These are phyloP conservation scores for Triangularia verruculosa DNA, from an alignment of 2,329 filamentous ascomycete genomes.

Conservation along the genomic window DNA sequence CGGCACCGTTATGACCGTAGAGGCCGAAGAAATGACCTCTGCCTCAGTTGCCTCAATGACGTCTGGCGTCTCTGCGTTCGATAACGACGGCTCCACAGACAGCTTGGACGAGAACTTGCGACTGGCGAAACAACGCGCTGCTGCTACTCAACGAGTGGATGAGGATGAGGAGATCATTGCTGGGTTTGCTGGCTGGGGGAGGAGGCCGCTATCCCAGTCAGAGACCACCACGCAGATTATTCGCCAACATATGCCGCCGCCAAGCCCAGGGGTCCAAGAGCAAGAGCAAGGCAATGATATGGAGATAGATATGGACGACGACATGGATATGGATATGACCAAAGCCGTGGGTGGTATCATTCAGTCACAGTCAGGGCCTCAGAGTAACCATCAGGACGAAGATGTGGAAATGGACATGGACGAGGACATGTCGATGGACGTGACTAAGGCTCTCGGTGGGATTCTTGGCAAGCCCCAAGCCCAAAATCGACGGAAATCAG, in stretches of 20 bases:
- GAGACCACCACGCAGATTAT: constrained; percentile 5
- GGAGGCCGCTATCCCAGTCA: constrained; percentile 44
- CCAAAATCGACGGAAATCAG: constrained; percentile 28
- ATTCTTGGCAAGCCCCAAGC: constrained; percentile 57
- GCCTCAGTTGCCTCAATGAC: constrained; percentile 63
- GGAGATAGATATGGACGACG: constrained; percentile 52
- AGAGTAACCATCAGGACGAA: constrained; percentile 47
- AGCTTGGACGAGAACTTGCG: constrained; percentile 71
- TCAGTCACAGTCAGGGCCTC: constrained; percentile 23
- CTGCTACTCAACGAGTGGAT: constrained; percentile 65
- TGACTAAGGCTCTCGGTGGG: constrained; percentile 76
- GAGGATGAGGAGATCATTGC: constrained; percentile 69
- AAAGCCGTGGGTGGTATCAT: constrained; percentile 45
- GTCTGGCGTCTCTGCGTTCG: constrained; percentile 48
- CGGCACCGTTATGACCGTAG: constrained; percentile 78
- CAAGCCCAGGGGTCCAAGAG: constrained; percentile 30
- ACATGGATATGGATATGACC: constrained; percentile 59
- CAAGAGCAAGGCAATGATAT: constrained; percentile 44
- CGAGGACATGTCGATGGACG: constrained; percentile 78
- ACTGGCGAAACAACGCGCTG: constrained; percentile 68
- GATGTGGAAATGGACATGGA: constrained; percentile 79
- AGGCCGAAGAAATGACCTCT: constrained; percentile 72
- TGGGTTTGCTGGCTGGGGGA: constrained; percentile 70
- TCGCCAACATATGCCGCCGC: not conserved
- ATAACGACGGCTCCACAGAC: constrained; percentile 57